Evolutionary conservation across 225 moss, liverwort and hornwort genomes (phyloP).

Genomic region (Anthoceros angustus): DNA sequence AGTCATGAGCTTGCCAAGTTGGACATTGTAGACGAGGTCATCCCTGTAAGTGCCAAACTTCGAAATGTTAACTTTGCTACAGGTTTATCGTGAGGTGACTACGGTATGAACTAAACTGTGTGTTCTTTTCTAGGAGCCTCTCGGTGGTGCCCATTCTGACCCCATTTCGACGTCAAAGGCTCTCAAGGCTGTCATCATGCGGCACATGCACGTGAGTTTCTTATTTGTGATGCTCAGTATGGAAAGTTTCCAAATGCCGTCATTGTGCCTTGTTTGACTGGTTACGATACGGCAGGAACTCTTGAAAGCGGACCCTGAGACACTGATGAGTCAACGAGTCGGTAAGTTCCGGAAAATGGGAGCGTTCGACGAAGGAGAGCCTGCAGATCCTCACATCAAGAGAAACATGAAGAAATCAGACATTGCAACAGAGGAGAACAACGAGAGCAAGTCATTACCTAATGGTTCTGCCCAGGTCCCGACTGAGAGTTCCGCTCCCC

Average conservation of each 20-base stretch:
- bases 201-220: conserved; percentile 55
- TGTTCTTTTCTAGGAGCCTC: conserved; percentile 42
- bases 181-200: conserved; percentile 65
- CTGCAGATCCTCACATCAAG: conserved; percentile 82
- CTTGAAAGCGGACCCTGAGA: conserved; percentile 46
- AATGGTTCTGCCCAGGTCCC: background rate
- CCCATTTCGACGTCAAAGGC: conserved; percentile 67
- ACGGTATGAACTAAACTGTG: background rate
- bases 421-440: background rate
- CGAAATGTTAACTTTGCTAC: background rate
- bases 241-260: background rate
- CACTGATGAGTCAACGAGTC: conserved; percentile 53
- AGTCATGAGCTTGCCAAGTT: conserved; percentile 60
- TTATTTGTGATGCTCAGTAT: background rate
- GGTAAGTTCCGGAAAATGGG: conserved; percentile 90
- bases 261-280: background rate
- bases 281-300: conserved; percentile 32
- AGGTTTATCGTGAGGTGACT: background rate
- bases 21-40: conserved; percentile 83
- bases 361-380: conserved; percentile 55
- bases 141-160: conserved; percentile 92
- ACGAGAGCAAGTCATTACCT: background rate
- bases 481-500: background rate
- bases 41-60: conserved; percentile 39
- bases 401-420: conserved; percentile 75